A percentile compares a stretch with the other conserved stretches of the same genome.
phyloP scores from a whole-genome alignment of 768 basidiomycete genomes.

The Boletus vermiculosoides region DNA sequence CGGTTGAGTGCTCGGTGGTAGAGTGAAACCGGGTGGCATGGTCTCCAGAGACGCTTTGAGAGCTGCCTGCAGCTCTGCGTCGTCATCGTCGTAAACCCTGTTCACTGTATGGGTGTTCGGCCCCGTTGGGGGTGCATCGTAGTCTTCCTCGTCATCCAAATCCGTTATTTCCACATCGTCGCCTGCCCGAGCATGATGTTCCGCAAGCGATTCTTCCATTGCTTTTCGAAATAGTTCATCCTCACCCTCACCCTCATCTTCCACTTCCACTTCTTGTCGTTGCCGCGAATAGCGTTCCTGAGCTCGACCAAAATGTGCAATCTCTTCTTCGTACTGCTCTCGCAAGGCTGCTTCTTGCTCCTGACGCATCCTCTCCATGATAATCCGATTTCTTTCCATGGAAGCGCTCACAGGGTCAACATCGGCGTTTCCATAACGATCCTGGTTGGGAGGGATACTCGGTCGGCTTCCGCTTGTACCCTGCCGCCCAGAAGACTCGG shows the following conservation, averaged over 20 bases:
- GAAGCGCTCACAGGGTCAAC: conserved; percentile 64
- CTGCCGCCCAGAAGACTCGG: conserved; percentile 15
- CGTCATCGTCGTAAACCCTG: conserved; percentile 81
- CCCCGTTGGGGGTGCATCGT: conserved; percentile 2
- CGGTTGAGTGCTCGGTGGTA: conserved; percentile 26
- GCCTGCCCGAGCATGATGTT: conserved; percentile 15
- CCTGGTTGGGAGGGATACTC: conserved; percentile 30
- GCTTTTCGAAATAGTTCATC: conserved; percentile 55
- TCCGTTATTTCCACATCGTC: conserved; percentile 23
- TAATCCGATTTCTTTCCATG: conserved; percentile 58
- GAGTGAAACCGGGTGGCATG: conserved; percentile 51
- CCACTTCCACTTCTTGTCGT: conserved; percentile 16
- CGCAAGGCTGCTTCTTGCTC: conserved; percentile 67
- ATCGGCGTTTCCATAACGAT: conserved; percentile 30
- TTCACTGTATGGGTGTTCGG: conserved; percentile 16
- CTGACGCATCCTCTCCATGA: conserved; percentile 61
- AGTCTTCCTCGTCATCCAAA: conserved; percentile 27
- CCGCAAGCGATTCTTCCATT: conserved; percentile 29
- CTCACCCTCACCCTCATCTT: conserved; percentile 61
- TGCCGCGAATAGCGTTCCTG: conserved; percentile 9
- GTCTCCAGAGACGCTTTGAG: conserved; percentile 76
- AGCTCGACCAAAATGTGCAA: conserved; percentile 21
- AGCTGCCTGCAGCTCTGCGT: conserved; percentile 84
- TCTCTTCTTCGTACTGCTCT: conserved; percentile 52
- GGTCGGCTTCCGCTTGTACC: conserved; percentile 10